Evolutionary conservation across 345 rosid genomes (phyloP).

Genomic region (Lepidium didymum): DNA sequence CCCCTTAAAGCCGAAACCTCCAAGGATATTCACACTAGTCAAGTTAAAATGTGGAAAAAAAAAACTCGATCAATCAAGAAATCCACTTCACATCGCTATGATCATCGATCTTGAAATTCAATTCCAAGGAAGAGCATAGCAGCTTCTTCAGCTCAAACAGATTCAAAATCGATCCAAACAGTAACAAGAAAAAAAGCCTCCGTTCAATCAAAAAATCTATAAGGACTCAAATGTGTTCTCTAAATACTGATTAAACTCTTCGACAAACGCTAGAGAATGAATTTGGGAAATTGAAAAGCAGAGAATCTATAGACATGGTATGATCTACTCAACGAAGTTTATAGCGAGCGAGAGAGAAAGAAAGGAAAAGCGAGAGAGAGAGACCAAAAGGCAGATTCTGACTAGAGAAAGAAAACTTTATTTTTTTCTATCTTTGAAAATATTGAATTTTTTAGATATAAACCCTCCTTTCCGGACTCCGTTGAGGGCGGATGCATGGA

Average conservation of each 20-base stretch:
- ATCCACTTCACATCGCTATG: not conserved
- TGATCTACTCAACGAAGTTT: conserved; percentile 31
- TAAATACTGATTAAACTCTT: not conserved
- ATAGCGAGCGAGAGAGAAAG: not conserved
- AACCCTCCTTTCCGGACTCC: too few species aligned
- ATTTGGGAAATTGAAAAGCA: conserved; percentile 8
- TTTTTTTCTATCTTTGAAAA: not conserved
- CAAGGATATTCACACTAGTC: conserved; percentile 30
- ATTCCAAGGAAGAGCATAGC: not conserved
- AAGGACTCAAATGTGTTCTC: not conserved
- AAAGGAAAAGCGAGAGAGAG: conserved; percentile 22
- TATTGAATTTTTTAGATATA: not conserved
- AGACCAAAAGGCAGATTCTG: conserved; percentile 26
- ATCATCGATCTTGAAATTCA: conserved; percentile 3
- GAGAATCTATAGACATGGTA: conserved; percentile 13
- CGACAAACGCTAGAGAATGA: conserved; percentile 7
- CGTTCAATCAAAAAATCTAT: not conserved
- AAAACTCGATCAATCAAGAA: not conserved
- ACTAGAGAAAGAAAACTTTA: conserved; percentile 18
- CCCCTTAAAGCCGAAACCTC: conserved; percentile 29
- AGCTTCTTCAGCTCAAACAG: conserved; percentile 22
- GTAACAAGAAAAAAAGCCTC: not conserved
- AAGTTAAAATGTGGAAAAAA: conserved; percentile 14
- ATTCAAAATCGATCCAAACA: conserved; percentile 19
- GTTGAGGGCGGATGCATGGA: too few species aligned